Percentiles rank a stretch among this genome's conserved stretches.
phyloP scores from a whole-genome alignment of 768 basidiomycete species.

The Leccinum barrowsii region DNA sequence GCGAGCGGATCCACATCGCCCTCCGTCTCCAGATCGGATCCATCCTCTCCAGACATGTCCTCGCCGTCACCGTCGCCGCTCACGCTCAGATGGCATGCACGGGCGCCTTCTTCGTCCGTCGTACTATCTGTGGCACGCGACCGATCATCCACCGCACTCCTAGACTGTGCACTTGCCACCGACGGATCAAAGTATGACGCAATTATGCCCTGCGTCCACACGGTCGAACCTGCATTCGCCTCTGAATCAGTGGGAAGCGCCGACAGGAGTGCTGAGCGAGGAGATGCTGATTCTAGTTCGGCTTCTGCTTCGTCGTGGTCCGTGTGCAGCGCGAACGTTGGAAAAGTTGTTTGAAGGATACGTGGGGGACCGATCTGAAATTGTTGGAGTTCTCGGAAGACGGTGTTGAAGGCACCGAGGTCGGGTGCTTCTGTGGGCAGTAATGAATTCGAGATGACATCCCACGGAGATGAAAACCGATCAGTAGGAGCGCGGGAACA shows the following conservation, averaged over 20 bases:
- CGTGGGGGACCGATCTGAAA: conserved; percentile 45
- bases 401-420: conserved; percentile 66
- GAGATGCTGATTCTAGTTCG: conserved; percentile 28
- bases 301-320: conserved; percentile 17
- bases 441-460: background rate
- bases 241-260: conserved; percentile 32
- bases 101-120: conserved; percentile 15
- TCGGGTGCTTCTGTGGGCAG: conserved; percentile 55
- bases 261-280: conserved; percentile 22
- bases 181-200: conserved; percentile 51
- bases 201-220: conserved; percentile 60
- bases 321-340: conserved; percentile 6
- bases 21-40: conserved; percentile 37
- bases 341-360: conserved; percentile 18
- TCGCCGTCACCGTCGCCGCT: conserved; percentile 4
- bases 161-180: conserved; percentile 25
- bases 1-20: conserved; percentile 30
- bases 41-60: conserved; percentile 10
- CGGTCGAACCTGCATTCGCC: conserved; percentile 52
- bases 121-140: conserved; percentile 24
- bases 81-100: background rate
- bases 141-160: conserved; percentile 25
- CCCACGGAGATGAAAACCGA: conserved; percentile 12
- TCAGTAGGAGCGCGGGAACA: conserved; percentile 4
- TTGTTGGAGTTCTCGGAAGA: conserved; percentile 63